Evolutionary conservation across 164 flowering plant genomes (phyloP), one percentile per base, ranked within the genome.

Genomic region (Platanus orientalis): DNA sequence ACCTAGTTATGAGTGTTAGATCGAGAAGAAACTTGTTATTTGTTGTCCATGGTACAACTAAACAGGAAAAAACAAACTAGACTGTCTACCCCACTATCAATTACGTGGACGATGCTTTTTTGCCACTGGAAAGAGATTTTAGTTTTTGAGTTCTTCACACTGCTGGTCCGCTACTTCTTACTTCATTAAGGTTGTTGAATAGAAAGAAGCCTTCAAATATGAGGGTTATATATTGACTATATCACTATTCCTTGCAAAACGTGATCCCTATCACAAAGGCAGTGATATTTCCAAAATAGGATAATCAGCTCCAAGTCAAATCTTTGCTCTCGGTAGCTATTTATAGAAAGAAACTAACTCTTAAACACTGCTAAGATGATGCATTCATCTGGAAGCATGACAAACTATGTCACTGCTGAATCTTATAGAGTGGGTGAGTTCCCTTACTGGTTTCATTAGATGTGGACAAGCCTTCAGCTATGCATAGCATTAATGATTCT

Each of bases 141-240:
- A 6, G 27, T 79, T 58, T 74, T 92, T 21, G 95, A 88, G 9
- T 58, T 84, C 19, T 88, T 76, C 52, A 84, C 88, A 16, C 95
- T 23, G 42, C 78, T 14, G 83, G 83, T 0, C 91, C 89, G 11
- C 51, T 86, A 29, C 63, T 83, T 57, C 83, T 84, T n/a, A 81
- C 30, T 86, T 88, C 73, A 84, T 88, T 34, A 51, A 65, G 67
- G 84, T 88, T 61, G 86, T 84, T 16, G 84, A 83, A 68, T 88
- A 85, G n/a, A 63, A 73, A 21, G 68, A 69, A 21, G 49, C 44
- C 32, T 81, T 82, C 34, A 52, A 68, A 57, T 63, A 86, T 42
- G 91, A 84, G 66, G 91, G 80, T 4, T 86, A 76, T 56, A 67
- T 70, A 4, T 65, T 88, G 66, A 71, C 85, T 7, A 49, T 24